Conservation (phyloP, 1,139 yeast species). For the Pneumocystis murina region DNA sequence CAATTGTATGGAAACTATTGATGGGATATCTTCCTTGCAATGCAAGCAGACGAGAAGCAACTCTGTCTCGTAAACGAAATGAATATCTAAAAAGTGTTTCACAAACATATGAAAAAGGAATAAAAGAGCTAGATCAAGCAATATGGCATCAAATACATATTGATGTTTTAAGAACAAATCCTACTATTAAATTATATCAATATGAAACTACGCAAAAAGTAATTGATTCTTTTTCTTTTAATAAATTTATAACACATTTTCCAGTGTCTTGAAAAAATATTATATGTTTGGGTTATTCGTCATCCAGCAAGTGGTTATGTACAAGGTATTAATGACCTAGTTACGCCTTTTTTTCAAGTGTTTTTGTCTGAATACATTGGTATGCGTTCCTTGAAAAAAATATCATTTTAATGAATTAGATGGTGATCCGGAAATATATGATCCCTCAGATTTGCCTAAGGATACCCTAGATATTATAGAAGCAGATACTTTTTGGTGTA, state of each 20-base stretch:
- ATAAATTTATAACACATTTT: neutral
- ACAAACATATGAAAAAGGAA: conserved; percentile 30
- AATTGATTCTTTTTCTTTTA: neutral
- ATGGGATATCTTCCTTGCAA: conserved; percentile 86
- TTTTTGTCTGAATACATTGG: conserved; percentile 52
- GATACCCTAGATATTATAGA: conserved; percentile 49
- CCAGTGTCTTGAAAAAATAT: conserved; percentile 50
- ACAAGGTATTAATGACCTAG: conserved; percentile 94
- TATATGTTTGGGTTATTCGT: conserved; percentile 89
- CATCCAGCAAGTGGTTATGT: conserved; percentile 98
- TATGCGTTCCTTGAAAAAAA: neutral
- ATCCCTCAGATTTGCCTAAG: conserved; percentile 48
- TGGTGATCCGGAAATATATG: conserved; percentile 37
- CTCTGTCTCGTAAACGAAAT: conserved; percentile 63
- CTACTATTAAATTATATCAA: conserved; percentile 59
- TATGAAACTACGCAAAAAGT: conserved; percentile 50
- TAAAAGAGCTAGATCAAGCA: conserved; percentile 39
- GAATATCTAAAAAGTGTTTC: conserved; percentile 56
- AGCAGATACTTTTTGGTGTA: conserved; percentile 95
- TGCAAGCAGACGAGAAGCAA: conserved; percentile 52
- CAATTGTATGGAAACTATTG: conserved; percentile 76
- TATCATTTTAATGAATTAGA: conserved; percentile 17
- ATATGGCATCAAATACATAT: conserved; percentile 94
- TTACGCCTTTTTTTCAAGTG: conserved; percentile 85
- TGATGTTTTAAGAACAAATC: conserved; percentile 91